Percentiles rank a stretch among this genome's conserved stretches.
Evolutionary conservation across 1,284 basidiomycete genomes (phyloP).

Genomic region (Ustilago trichophora): DNA sequence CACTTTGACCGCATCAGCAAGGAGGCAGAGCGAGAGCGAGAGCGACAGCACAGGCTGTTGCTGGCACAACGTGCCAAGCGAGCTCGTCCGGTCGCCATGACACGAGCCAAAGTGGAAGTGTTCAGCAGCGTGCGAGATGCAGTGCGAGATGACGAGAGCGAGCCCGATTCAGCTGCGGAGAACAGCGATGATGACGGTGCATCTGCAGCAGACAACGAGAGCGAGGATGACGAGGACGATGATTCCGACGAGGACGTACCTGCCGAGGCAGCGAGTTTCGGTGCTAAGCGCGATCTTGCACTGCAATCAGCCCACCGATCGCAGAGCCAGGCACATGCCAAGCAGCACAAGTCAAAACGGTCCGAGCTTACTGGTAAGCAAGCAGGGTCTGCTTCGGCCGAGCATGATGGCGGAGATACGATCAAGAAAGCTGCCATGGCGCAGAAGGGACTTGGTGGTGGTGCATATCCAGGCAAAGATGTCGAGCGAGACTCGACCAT

Average conservation of each 20-base stretch:
- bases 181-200: slow-evolving; percentile 45
- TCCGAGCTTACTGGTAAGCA: slow-evolving; percentile 2
- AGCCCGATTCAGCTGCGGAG: slow-evolving; percentile 35
- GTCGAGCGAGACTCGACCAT: slow-evolving; percentile 18
- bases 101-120: slow-evolving; percentile 87
- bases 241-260: slow-evolving; percentile 41
- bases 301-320: slow-evolving; percentile 2
- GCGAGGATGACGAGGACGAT: slow-evolving; percentile 46
- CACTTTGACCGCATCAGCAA: slow-evolving; percentile 70
- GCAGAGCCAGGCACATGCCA: slow-evolving; percentile 1
- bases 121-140: slow-evolving; percentile 91
- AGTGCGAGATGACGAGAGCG: slow-evolving; percentile 77
- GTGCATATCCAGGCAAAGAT: slow-evolving; percentile 68
- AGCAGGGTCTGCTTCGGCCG: not conserved
- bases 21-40: slow-evolving; percentile 70
- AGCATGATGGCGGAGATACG: slow-evolving; percentile 1
- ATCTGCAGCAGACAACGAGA: slow-evolving; percentile 47
- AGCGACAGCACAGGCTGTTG: slow-evolving; percentile 67
- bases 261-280: slow-evolving; percentile 15
- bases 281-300: slow-evolving; percentile 3
- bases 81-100: slow-evolving; percentile 89
- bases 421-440: slow-evolving; percentile 1
- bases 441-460: slow-evolving; percentile 53
- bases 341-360: slow-evolving; percentile 5
- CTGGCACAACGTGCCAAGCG: slow-evolving; percentile 67